Percentiles rank a stretch among this genome's conserved stretches.
These are phyloP conservation scores for Blastobotrys capitulatus DNA, from an alignment of 1,139 yeast species.

Conservation along the genomic window DNA sequence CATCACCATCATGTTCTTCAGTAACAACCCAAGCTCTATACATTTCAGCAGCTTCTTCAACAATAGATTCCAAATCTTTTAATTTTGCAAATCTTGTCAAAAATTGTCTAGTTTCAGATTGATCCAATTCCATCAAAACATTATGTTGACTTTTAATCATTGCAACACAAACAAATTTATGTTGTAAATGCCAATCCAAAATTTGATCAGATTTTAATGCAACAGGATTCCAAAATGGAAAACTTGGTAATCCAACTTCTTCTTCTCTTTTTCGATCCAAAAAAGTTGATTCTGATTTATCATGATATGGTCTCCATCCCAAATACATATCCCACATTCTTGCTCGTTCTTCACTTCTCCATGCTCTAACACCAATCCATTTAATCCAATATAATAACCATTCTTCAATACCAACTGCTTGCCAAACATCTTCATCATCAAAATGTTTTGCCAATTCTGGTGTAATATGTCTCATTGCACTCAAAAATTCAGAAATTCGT, in stretches of 20 bases:
- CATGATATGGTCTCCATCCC: constrained; percentile 54
- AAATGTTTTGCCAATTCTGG: constrained; percentile 77
- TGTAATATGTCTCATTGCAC: constrained; percentile 53
- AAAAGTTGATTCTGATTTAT: not conserved
- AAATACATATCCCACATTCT: constrained; percentile 82
- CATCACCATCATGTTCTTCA: constrained; percentile 22
- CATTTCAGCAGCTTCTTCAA: constrained; percentile 76
- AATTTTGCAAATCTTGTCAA: constrained; percentile 49
- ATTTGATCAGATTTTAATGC: constrained; percentile 32
- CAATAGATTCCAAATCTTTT: constrained; percentile 59
- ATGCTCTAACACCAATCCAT: constrained; percentile 84
- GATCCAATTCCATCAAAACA: constrained; percentile 78
- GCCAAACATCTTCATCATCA: constrained; percentile 72
- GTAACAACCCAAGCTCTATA: constrained; percentile 83
- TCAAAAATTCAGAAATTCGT: constrained; percentile 66
- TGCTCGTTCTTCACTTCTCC: constrained; percentile 78
- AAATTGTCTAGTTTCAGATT: constrained; percentile 79
- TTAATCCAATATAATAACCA: constrained; percentile 96
- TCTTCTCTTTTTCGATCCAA: constrained; percentile 30
- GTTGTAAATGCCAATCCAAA: constrained; percentile 74
- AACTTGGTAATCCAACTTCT: constrained; percentile 24
- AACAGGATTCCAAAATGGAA: constrained; percentile 33
- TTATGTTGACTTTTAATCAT: constrained; percentile 75
- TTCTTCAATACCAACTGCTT: constrained; percentile 63
- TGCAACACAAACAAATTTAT: constrained; percentile 72